phyloP scores from a whole-genome alignment of 495 filamentous ascomycete species.

The Xylaria sp. region DNA sequence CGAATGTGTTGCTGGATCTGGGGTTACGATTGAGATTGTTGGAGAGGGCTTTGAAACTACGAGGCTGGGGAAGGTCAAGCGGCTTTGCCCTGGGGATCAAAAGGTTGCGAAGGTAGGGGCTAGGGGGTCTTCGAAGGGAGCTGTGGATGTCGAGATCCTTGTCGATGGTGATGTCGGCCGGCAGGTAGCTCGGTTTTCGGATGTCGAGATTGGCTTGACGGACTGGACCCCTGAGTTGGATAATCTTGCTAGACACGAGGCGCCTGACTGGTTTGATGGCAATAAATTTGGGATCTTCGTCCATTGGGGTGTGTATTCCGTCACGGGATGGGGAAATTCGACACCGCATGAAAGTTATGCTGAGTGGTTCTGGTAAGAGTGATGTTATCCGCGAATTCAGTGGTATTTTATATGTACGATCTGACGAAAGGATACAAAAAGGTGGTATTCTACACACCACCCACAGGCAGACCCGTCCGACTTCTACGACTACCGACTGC shows the following conservation, averaged over 20 bases:
- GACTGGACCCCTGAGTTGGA: constrained; percentile 42
- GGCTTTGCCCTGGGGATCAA: constrained; percentile 61
- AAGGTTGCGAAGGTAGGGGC: constrained; percentile 57
- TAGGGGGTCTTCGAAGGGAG: constrained; percentile 28
- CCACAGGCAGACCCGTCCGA: constrained; percentile 38
- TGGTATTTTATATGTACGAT: not conserved
- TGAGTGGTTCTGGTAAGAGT: constrained; percentile 56
- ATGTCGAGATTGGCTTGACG: constrained; percentile 38
- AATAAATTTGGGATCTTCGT: constrained; percentile 66
- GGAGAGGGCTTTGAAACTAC: constrained; percentile 50
- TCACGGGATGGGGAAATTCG: constrained; percentile 63
- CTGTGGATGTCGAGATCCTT: constrained; percentile 29
- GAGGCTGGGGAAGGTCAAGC: constrained; percentile 49
- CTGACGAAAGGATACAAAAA: constrained; percentile 2
- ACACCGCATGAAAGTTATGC: constrained; percentile 59
- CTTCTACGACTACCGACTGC: constrained; percentile 57
- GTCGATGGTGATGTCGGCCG: constrained; percentile 16
- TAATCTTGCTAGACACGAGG: constrained; percentile 54
- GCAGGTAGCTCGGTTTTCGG: constrained; percentile 16
- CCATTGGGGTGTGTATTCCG: constrained; percentile 62
- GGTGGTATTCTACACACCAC: constrained; percentile 45
- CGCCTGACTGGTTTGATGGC: constrained; percentile 60
- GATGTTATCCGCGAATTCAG: constrained; percentile 1
- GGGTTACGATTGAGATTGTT: constrained; percentile 45
- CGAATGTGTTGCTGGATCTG: constrained; percentile 49